Evolutionary conservation across 306 rosid genomes (phyloP).

Genomic region (Lablab purpureus): DNA sequence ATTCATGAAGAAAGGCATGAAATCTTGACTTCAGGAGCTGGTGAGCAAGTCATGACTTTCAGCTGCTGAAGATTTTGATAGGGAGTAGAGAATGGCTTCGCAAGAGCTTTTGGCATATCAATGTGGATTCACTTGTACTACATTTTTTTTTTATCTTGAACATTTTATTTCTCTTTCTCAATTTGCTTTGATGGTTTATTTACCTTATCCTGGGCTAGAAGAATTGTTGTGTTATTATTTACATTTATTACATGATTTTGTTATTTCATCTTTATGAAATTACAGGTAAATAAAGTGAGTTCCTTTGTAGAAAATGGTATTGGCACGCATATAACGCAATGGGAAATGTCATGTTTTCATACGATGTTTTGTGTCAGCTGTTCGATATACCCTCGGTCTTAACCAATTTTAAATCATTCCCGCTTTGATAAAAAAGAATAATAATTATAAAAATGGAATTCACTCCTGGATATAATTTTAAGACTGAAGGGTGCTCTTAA

Average conservation of each 20-base stretch:
- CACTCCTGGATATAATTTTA: neutral
- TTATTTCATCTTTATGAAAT: conserved; percentile 37
- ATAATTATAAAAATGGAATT: neutral
- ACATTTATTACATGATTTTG: conserved; percentile 43
- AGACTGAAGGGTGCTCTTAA: too few species aligned
- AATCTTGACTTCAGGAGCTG: conserved; percentile 52
- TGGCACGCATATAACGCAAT: neutral
- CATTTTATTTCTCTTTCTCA: conserved; percentile 35
- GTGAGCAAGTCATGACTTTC: conserved; percentile 47
- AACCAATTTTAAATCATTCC: neutral
- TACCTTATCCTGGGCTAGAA: conserved; percentile 38
- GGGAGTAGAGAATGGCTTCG: conserved; percentile 48
- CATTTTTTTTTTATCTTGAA: conserved; percentile 47
- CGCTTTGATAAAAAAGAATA: neutral
- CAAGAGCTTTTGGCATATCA: conserved; percentile 43
- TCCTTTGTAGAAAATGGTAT: conserved; percentile 20
- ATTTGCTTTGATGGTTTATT: conserved; percentile 41
- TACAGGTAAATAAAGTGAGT: conserved; percentile 15
- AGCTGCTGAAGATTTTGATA: conserved; percentile 63
- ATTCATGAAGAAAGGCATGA: conserved; percentile 49
- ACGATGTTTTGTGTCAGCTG: neutral
- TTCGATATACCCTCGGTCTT: neutral
- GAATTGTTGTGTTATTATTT: conserved; percentile 48
- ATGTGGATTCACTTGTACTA: conserved; percentile 49
- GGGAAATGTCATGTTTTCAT: neutral